These are phyloP conservation scores for Gossypium herbaceum DNA, from an alignment of 345 rosid species.

Conservation along the genomic window DNA sequence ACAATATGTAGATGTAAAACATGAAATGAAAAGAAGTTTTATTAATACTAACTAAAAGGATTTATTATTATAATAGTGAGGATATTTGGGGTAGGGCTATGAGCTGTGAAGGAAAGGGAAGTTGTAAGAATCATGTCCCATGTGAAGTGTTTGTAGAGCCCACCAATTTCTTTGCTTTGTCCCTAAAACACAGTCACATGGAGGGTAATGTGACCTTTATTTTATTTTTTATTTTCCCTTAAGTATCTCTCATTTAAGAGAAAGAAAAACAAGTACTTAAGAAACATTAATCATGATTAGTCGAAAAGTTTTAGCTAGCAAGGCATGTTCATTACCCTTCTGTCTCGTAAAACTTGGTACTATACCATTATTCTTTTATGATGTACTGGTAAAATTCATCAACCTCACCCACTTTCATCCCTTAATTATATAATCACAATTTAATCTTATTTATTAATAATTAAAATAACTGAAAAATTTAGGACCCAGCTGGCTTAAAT, in stretches of 20 bases:
- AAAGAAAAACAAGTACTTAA: not conserved
- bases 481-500: conserved; percentile 5
- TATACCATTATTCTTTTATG: not conserved
- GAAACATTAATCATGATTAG: conserved; percentile 29
- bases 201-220: conserved; percentile 11
- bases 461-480: not conserved
- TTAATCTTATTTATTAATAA: not conserved
- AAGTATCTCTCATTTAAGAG: too few species aligned
- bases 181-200: conserved; percentile 42
- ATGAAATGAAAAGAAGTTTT: not conserved
- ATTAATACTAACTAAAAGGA: not conserved
- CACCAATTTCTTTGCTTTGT: conserved; percentile 30
- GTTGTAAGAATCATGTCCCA: conserved; percentile 33
- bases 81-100: not conserved
- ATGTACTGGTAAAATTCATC: not conserved
- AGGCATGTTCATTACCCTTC: conserved; percentile 11
- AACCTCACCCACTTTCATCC: not conserved
- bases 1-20: too few species aligned
- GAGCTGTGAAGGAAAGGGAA: conserved; percentile 35
- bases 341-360: not conserved
- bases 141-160: conserved; percentile 31
- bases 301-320: conserved; percentile 13
- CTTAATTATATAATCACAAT: not conserved
- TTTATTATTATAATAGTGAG: not conserved
- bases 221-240: not conserved